Percentiles rank a stretch among this genome's conserved stretches.
Evolutionary conservation across 2,329 filamentous ascomycete species (phyloP).

Genomic region (Phaeosphaeriaceae sp.): DNA sequence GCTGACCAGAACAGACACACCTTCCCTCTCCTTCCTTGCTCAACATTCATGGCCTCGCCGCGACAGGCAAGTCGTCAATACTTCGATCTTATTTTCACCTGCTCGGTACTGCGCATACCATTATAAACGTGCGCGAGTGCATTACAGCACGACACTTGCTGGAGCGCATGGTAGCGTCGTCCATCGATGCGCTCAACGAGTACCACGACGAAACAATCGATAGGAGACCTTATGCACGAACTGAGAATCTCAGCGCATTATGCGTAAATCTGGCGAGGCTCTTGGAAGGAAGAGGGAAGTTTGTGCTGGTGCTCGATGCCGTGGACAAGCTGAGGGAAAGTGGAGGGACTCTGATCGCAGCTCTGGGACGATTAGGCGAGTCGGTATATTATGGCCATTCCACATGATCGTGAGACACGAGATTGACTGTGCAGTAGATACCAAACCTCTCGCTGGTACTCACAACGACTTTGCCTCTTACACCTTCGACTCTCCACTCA

Average conservation of each 20-base stretch:
- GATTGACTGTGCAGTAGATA: constrained; percentile 63
- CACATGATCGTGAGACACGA: constrained; percentile 7
- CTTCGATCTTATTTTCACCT: constrained; percentile 67
- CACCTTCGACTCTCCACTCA: constrained; percentile 70
- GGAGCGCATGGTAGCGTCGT: constrained; percentile 71
- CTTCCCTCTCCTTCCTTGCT: constrained; percentile 77
- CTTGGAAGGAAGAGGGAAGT: constrained; percentile 65
- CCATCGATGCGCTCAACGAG: constrained; percentile 48
- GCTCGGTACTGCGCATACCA: constrained; percentile 62
- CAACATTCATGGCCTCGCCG: constrained; percentile 83
- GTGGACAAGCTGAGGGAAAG: constrained; percentile 86
- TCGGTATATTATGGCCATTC: constrained; percentile 62
- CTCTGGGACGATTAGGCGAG: constrained; percentile 82
- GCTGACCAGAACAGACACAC: constrained; percentile 58
- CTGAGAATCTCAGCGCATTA: constrained; percentile 82
- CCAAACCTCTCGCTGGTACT: constrained; percentile 79
- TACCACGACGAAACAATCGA: constrained; percentile 51
- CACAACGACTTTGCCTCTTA: constrained; percentile 75
- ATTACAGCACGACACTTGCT: constrained; percentile 80
- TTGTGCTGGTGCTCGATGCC: constrained; percentile 86
- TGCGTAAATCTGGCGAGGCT: constrained; percentile 74
- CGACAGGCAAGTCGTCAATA: constrained; percentile 85
- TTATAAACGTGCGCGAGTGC: constrained; percentile 76
- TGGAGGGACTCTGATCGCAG: constrained; percentile 78
- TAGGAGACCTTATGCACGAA: constrained; percentile 65